Percentiles rank a stretch among this genome's conserved stretches.
Evolutionary conservation across 2,329 filamentous ascomycete species (phyloP).

Genomic region (Calonectria pteridis): DNA sequence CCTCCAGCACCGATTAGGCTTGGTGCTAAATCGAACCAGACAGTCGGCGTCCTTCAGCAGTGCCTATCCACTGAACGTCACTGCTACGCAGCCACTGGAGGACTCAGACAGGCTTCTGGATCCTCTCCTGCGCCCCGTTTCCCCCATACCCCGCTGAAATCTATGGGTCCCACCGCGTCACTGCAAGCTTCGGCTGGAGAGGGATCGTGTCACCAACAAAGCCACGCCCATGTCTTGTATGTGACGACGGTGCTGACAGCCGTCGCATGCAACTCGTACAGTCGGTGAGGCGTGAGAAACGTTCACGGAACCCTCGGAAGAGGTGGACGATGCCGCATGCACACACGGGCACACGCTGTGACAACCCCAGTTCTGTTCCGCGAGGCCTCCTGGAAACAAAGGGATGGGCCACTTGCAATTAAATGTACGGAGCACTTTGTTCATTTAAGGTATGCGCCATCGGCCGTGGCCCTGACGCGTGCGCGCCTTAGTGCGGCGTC

Average conservation of each 20-base stretch:
- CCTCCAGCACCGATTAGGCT: conserved; percentile 32
- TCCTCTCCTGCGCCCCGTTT: conserved; percentile 1
- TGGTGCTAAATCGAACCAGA: conserved; percentile 39
- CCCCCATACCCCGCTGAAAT: conserved; percentile 12
- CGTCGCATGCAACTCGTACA: neutral
- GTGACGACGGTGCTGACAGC: neutral
- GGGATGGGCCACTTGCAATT: neutral
- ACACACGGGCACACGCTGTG: neutral
- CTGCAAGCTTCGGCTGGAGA: neutral
- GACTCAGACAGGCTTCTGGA: conserved; percentile 1
- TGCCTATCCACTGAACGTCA: conserved; percentile 20
- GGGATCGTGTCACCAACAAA: conserved; percentile 5
- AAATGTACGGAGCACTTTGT: neutral
- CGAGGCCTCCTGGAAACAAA: conserved; percentile 23
- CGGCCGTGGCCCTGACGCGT: neutral
- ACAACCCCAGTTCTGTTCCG: neutral
- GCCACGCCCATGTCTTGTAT: neutral
- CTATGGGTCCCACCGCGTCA: conserved; percentile 17
- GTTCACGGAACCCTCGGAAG: neutral
- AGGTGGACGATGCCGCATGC: neutral
- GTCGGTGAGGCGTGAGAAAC: neutral
- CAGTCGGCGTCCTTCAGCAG: conserved; percentile 35
- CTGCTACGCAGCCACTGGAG: conserved; percentile 25
- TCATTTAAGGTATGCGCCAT: conserved; percentile 7
- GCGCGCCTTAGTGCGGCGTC: neutral